Percentiles rank a stretch among this genome's conserved stretches.
Conservation (phyloP, 2,329 filamentous ascomycete species). For the Podosphaera aphanis region DNA sequence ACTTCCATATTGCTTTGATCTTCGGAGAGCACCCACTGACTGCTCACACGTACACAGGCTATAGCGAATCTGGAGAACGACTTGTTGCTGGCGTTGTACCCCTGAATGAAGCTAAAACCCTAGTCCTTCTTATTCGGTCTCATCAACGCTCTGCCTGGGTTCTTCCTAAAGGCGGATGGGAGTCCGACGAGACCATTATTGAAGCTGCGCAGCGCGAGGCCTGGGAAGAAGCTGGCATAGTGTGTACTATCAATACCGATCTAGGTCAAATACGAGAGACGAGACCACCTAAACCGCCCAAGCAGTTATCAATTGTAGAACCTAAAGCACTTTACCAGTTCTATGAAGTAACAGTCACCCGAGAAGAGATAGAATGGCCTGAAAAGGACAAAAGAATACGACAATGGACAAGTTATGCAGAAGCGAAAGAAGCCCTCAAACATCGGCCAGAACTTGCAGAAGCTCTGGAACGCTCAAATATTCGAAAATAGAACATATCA, state of each 20-base stretch:
- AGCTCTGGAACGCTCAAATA: slow-evolving; percentile 49
- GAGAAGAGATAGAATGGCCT: slow-evolving; percentile 73
- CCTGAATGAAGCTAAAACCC: slow-evolving; percentile 61
- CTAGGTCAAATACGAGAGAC: slow-evolving; percentile 71
- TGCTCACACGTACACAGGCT: slow-evolving; percentile 35
- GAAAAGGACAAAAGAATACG: slow-evolving; percentile 80
- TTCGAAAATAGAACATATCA: slow-evolving; percentile 18
- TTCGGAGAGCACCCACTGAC: neutral
- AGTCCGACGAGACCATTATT: slow-evolving; percentile 71
- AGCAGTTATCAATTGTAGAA: slow-evolving; percentile 40
- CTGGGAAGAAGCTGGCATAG: slow-evolving; percentile 93
- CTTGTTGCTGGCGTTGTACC: slow-evolving; percentile 89
- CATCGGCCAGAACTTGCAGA: slow-evolving; percentile 70
- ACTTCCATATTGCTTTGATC: neutral
- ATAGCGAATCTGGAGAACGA: slow-evolving; percentile 75
- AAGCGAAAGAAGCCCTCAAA: slow-evolving; percentile 57
- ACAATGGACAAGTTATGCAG: slow-evolving; percentile 67
- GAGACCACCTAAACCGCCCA: slow-evolving; percentile 42
- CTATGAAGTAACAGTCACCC: slow-evolving; percentile 69
- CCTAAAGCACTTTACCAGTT: slow-evolving; percentile 49
- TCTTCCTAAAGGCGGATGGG: slow-evolving; percentile 92
- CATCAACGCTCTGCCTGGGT: slow-evolving; percentile 85
- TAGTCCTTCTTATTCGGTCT: slow-evolving; percentile 84
- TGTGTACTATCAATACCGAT: slow-evolving; percentile 63
- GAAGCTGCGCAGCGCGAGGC: slow-evolving; percentile 75